Base-by-base conservation (phyloP, 148 eudicot species). In the Chenopodium quinoa region DNA sequence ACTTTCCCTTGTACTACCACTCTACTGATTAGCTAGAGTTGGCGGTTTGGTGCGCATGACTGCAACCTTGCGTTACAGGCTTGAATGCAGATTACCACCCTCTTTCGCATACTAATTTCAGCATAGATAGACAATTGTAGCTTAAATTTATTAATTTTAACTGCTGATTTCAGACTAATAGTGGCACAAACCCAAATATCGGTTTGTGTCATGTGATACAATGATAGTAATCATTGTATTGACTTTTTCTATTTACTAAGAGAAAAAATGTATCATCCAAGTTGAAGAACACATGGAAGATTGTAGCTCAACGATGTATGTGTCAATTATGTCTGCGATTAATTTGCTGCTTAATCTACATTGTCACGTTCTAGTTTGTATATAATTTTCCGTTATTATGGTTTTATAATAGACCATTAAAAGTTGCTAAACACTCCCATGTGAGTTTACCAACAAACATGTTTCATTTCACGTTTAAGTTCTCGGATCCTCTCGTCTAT, bases 301-400 rank as follows among this genome's bases (percentile, higher is more conserved):
- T 47, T 79, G 22, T 79, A 32, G 32, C 2, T 32, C 25, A 67
- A n/a, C 67, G 34, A 70, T 54, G 48, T 37, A 52, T 71, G 23
- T 70, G 76, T 31, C 32, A 31, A 31, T 31, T 31, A 31, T 31
- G 32, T 56, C 50, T 32, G 27, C 48, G 19, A 12, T 22, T 22
- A 71, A 29, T 50, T 19, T 71, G 74, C 74, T 14, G 74, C 65
- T 65, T 48, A 79, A 71, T 54, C 52, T 46, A 48, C 69, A 56
- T 44, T 56, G 82, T 37, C 82, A 72, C 65, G 82, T 80, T 75
- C 70, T 9, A 56, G 27, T 47, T 5, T 65, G 19, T 77, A 34
- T 10, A 14, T 6, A 4, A 40, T 7, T 40, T 40, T 6, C 44
- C 44, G 44, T 40, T 40, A 40, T 40, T 40, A 34, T 40, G 44